Evolutionary conservation across 2,329 filamentous ascomycete species (phyloP), one percentile per base, ranked within the genome.

Genomic region (Trichophyton schoenleinii): DNA sequence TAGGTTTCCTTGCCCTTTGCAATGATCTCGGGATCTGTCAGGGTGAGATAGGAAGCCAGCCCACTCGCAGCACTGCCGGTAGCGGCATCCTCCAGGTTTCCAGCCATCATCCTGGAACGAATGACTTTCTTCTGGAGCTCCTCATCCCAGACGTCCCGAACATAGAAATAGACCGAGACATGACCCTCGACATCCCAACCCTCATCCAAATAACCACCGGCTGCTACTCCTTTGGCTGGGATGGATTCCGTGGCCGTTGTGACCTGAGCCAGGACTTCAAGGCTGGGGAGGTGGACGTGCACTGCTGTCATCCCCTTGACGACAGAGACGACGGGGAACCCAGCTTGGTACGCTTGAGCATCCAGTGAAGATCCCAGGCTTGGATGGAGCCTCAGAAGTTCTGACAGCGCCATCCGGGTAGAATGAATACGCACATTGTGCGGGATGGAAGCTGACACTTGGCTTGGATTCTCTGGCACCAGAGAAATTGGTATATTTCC

Each of bases 221-320:
- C 66, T 60, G 53, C 61, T 63, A 5, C 62, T 22, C 62, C 67
- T 53, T 22, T 68, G 42, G 53, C 61, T 46, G 22, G 65, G 61
- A 61, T 67, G 53, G 18, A 67, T 59, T 11, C 66, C 63, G 53
- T 70, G 34, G 55, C 68, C 63, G 57, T 70, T 38, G 55, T 68
- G 66, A 71, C 67, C 4, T 68, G 67, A 3, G 74, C 78, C 18
- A 92, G 77, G 6, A 80, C 78, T 34, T 83, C 83, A 8, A 89
- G 72, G 60, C 78, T 79, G 0, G 81, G 77, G 22, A 94, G 76
- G 65, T 53, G 57, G 28, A 73, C 64, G 7, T 72, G 67, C 5
- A 67, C 67, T 49, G 70, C 71, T 0, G 82, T 83, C 86, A 91
- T 88, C 57, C 87, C 88, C 53, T 83, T 83, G 42, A 91, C 87